Base-by-base conservation (phyloP, 2,329 filamentous ascomycete genomes). In the Cladophialophora exuberans region DNA sequence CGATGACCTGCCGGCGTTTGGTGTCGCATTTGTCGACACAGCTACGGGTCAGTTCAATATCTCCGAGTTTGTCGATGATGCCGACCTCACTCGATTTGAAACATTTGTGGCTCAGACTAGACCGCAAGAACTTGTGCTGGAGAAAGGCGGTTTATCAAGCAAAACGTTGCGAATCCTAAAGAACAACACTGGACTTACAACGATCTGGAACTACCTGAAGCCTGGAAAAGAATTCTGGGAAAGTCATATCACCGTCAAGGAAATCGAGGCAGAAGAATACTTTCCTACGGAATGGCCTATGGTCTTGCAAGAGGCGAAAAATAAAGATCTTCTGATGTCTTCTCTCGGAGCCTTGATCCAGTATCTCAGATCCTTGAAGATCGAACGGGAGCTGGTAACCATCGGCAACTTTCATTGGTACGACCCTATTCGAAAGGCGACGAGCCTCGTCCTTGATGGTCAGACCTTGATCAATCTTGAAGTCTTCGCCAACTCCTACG, bases 381-480 rank as follows among this genome's bases (percentile, higher is more conserved):
- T 97, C 20, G 94, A 99, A 69, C 83, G 86, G 15, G 90, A 89
- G 52, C 77, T 97, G 5, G 79, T 99, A 36, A 95, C 90, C 0
- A 88, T 97, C 63, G 88, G 89, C 60, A 96, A 95, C 69, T 97
- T 99, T 68, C 83, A 85, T 48, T 87, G 85, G 80, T 99, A 99
- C 70, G 91, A 88, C 68, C 94, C 94, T 0, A 97, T 99, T 47
- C 88, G 88, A 66, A 96, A 97, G 68, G 81, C 85, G 1, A 90
- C 91, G 10, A 97, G 90, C 25, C 77, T 99, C 39, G 88, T 99
- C 7, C 81, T 99, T 1, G 94, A 99, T 65, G 94, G 94, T 0
- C 94, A 99, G 69, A 97, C 92, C 18, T 79, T 99, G 64, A 95
- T 96, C 77, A 99, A 99, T 67, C 84, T 99, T n/a, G 94, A 99